Base-by-base conservation (phyloP, 768 basidiomycete species). In the Russula brevipes region DNA sequence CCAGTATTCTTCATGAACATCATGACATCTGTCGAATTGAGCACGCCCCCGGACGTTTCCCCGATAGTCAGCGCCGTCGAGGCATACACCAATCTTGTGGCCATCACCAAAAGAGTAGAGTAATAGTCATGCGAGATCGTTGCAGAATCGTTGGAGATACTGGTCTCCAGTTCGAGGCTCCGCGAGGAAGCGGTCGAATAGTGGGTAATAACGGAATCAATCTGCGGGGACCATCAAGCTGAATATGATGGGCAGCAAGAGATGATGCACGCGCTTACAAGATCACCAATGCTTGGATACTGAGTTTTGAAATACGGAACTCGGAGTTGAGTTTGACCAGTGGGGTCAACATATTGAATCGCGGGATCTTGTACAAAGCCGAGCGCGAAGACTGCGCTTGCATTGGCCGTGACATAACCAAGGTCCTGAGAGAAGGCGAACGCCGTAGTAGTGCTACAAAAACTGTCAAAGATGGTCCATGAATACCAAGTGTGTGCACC, bases 1-100 rank as follows among this genome's bases (percentile, higher is more conserved):
- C 47, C 64, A 33, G 38, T 54, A 24, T 65, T 55, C 41, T 59
- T 67, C 66, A 67, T 67, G 64, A 67, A 67, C 66, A 67, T 67
- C 59, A 65, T 67, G 7, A 65, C 66, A 45, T 67, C 66, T 4
- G 59, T 55, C 12, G 33, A 12, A 46, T 65, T 42, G 45, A 38
- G 24, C 2, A 38, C 12, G n/a, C 66, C 64, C 2, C 46, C 41
- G 31, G 64, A 17, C 41, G 47, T 39, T 38, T 57, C 50, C 19
- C 57, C 64, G 17, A 58, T 53, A 4, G 64, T 65, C n/a, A 67
- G 49, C 42, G 61, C 66, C 31, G 66, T 66, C 41, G 64, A 57
- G 2, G 55, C 45, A 17, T 55, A 61, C n/a, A 31, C 47, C 54
- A 55, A 44, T 39, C 64, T 60, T 6, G 64, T 53, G 1, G 47